Evolutionary conservation across 139 green algal genomes (phyloP).

Genomic region (Picochlorum sp.): DNA sequence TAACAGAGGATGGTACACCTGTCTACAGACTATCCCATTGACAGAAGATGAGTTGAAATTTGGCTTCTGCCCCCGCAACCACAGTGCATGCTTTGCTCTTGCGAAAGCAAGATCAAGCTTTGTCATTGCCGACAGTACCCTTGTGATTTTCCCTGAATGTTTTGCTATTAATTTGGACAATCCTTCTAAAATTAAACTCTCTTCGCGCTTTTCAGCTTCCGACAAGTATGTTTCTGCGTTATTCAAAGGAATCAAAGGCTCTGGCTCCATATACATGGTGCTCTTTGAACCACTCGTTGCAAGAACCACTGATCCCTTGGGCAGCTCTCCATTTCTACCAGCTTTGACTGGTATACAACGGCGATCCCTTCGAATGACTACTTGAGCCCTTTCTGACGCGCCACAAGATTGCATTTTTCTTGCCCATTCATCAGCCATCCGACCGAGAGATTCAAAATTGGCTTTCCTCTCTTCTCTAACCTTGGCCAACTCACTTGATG

Average conservation of each 20-base stretch:
- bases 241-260: conserved; percentile 63
- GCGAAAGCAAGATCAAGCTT: conserved; percentile 59
- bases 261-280: conserved; percentile 84
- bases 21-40: background rate
- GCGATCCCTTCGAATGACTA: conserved; percentile 38
- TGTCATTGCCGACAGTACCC: conserved; percentile 31
- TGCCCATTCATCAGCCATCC: conserved; percentile 37
- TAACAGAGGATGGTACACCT: conserved; percentile 31
- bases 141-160: conserved; percentile 10
- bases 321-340: conserved; percentile 55
- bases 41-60: conserved; percentile 2
- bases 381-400: conserved; percentile 41
- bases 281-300: conserved; percentile 37
- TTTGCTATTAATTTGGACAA: conserved; percentile 26
- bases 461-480: conserved; percentile 30
- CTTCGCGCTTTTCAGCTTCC: conserved; percentile 51
- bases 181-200: conserved; percentile 39
- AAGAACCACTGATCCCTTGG: conserved; percentile 54
- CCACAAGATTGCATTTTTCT: conserved; percentile 33
- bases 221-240: conserved; percentile 58
- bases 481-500: conserved; percentile 33
- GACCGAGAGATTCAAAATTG: conserved; percentile 38
- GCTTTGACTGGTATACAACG: conserved; percentile 42
- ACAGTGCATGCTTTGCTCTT: conserved; percentile 47
- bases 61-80: conserved; percentile 37